Base-by-base conservation (phyloP, 768 basidiomycete genomes). In the Fistulinella prunicolor region DNA sequence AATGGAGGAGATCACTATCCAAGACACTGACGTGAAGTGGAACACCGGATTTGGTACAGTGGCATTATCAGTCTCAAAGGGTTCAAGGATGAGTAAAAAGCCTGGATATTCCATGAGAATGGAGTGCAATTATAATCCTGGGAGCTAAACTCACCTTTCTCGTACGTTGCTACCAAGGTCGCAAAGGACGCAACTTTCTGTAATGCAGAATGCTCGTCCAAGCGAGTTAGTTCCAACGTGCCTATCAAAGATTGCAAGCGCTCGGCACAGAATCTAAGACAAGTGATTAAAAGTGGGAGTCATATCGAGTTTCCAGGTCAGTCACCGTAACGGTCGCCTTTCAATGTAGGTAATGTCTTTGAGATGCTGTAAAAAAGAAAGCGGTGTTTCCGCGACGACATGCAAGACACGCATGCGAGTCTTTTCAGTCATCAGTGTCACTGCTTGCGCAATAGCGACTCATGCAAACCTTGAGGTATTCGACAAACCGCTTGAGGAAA, bases 301-400 rank as follows among this genome's bases (percentile, higher is more conserved):
- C 12, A 16, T 9, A 40, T 50, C 30, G 13, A 26, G 4, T 29
- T 16, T n/a, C 26, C 14, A 17, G 24, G 44, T n/a, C 35, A 68
- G 76, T 44, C 64, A 90, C 95, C 90, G 80, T 50, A 99, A 70
- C 10, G 96, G 96, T 53, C 94, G 75, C 47, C 89, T 77, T 65
- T 99, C 96, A 48, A 99, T 99, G 65, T 94, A 99, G 13, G 96
- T 98, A 53, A 98, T 97, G 58, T 99, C 96, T 70, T 96, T 98
- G 39, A 99, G 76, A 69, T 99, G 96, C 61, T 97, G 95, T 35
- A 99, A 71, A 68, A 99, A 99, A 2, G 95, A 98, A 22, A 89
- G 73, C 0, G 96, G 96, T 2, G 96, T 99, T 69, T 99, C 96
- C 16, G 96, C 96, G 13, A 99, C 96, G 51, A 99, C 96, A 64